Evolutionary conservation across 371 early-diverging fungal species (phyloP), one percentile per base, ranked within the genome.

Genomic region (Mortierella sp.): DNA sequence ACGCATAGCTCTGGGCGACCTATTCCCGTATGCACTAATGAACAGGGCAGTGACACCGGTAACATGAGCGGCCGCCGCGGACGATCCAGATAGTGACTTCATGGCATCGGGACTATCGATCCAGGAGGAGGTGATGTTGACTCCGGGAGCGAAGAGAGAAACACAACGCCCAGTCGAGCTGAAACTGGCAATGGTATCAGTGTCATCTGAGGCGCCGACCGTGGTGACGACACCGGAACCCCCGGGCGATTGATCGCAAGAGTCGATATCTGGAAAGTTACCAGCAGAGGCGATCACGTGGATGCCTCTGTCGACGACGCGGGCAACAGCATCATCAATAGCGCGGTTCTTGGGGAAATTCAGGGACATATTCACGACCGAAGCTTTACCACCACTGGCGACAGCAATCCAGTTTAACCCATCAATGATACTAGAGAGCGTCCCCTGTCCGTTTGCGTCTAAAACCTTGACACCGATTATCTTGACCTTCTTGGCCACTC

Each of bases 401-500:
- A 84, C 64, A 25, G 71, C 82, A n/a, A n/a, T n/a, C 86, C 87
- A 95, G 65, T 92, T 89, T 28, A 95, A 77, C 45, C 92, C 95
- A 28, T 83, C 82, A 40, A 94, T 81, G 17, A 95, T 83, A 52
- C 81, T 86, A 2, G 88, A 84, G 57, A 83, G 83, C 12, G 86
- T 79, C 22, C 95, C 94, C 17, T 68, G 70, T 21, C 95, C 94
- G 14, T 77, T 59, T 24, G 76, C 67, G 64, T 85, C 79, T 17
- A 98, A 80, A 14, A 96, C 95, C 80, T 95, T 94, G 48, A 96
- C 95, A 59, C 92, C 91, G 39, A 95, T 83, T 22, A 98, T 50
- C 22, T 77, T 87, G 41, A 86, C 92, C 63, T 94, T 92, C 76
- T 96, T 96, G 59, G 96, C 95, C 41, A 98, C 92, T 70, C 97